Evolutionary conservation across 345 rosid species (phyloP).

Genomic region (Balakata baccata): DNA sequence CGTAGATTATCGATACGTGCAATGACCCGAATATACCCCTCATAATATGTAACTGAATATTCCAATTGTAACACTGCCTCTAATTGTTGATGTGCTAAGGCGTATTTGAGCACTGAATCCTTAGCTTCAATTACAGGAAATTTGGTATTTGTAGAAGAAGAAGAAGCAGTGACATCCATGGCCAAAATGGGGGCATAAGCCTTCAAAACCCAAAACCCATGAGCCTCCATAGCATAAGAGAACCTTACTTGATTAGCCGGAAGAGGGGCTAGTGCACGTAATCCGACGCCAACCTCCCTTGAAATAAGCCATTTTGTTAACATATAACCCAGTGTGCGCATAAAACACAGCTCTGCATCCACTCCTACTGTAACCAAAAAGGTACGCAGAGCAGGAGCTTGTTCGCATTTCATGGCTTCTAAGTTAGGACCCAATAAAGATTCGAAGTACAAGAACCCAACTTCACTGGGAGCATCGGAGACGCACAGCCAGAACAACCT

Average conservation of each 20-base stretch:
- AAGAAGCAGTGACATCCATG: constrained; percentile 45
- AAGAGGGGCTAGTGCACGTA: constrained; percentile 34
- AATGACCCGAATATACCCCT: constrained; percentile 57
- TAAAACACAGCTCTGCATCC: constrained; percentile 66
- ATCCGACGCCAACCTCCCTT: constrained; percentile 61
- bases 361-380: constrained; percentile 62
- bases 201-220: constrained; percentile 75
- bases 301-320: constrained; percentile 73
- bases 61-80: constrained; percentile 71
- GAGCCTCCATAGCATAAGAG: constrained; percentile 68
- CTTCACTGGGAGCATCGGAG: constrained; percentile 60
- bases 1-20: constrained; percentile 73
- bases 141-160: constrained; percentile 29
- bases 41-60: constrained; percentile 52
- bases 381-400: constrained; percentile 53
- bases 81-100: constrained; percentile 74
- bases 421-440: constrained; percentile 56
- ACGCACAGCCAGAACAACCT: constrained; percentile 79
- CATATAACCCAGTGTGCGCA: constrained; percentile 71
- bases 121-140: constrained; percentile 46
- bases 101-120: constrained; percentile 68
- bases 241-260: constrained; percentile 42
- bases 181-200: constrained; percentile 61
- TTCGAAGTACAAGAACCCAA: constrained; percentile 67
- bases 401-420: constrained; percentile 39